Evolutionary conservation across 345 rosid genomes (phyloP).

Genomic region (Populus simonii): DNA sequence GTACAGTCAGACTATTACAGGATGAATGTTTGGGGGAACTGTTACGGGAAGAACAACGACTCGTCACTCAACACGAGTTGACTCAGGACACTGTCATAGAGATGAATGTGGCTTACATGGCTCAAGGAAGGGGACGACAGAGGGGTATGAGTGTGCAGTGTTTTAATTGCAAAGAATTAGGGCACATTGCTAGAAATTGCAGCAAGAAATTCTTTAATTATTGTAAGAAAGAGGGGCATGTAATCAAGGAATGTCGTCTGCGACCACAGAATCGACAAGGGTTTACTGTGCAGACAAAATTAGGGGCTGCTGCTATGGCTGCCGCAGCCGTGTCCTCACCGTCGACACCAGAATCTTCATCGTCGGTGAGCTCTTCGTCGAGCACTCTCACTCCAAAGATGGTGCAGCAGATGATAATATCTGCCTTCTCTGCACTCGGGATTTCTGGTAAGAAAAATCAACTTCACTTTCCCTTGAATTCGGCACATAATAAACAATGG

Average conservation of each 20-base stretch:
- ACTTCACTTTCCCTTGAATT: neutral
- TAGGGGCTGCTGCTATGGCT: neutral
- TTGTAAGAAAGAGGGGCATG: neutral
- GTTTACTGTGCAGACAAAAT: neutral
- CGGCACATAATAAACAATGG: neutral
- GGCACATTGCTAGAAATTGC: neutral
- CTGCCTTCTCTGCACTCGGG: neutral
- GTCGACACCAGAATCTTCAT: fast-evolving
- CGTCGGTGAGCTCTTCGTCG: no score
- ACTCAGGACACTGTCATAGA: no score
- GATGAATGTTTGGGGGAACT: no score
- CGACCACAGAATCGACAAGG: neutral
- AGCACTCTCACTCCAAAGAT: neutral
- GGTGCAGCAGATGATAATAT: neutral
- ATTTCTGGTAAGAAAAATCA: neutral
- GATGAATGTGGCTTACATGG: no score
- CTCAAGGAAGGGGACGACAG: no score
- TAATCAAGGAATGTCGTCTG: neutral
- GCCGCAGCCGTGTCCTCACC: neutral
- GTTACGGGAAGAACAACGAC: no score
- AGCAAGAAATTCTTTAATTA: neutral
- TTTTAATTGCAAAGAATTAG: neutral
- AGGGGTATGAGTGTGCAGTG: neutral
- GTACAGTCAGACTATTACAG: no score
- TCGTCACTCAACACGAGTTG: no score